Evolutionary conservation across 768 basidiomycete species (phyloP).

Genomic region (Phylloporus sp.): DNA sequence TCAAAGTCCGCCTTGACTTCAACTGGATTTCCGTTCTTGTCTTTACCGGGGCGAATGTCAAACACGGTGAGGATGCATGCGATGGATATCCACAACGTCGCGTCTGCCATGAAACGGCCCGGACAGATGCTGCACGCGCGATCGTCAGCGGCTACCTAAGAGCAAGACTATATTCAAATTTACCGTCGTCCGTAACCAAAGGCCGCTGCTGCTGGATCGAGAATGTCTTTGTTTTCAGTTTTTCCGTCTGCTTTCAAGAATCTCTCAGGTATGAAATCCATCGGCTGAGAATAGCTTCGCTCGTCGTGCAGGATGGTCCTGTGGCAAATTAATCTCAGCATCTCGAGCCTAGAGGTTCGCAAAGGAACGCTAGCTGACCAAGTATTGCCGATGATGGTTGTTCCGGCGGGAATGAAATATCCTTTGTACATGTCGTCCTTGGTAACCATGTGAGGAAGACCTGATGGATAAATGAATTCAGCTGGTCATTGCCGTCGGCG

Average conservation of each 20-base stretch:
- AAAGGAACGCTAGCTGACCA: constrained; percentile 35
- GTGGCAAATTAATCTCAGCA: constrained; percentile 3
- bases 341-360: neutral
- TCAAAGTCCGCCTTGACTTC: constrained; percentile 22
- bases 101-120: constrained; percentile 41
- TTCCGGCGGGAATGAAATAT: constrained; percentile 33
- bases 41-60: constrained; percentile 21
- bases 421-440: constrained; percentile 29
- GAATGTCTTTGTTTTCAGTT: constrained; percentile 28
- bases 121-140: constrained; percentile 34
- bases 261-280: constrained; percentile 35
- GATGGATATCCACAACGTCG: constrained; percentile 34
- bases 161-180: neutral
- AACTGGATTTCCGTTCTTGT: constrained; percentile 13
- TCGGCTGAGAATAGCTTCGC: constrained; percentile 30
- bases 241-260: constrained; percentile 35
- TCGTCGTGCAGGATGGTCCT: constrained; percentile 40
- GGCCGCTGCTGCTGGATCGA: constrained; percentile 27
- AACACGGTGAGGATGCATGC: constrained; percentile 29
- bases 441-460: constrained; percentile 32
- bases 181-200: constrained; percentile 37
- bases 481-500: constrained; percentile 8
- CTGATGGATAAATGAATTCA: constrained; percentile 12
- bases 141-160: neutral
- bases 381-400: constrained; percentile 55